Base-by-base conservation (phyloP, 2,329 filamentous ascomycete species). In the Aspergillus sp. region DNA sequence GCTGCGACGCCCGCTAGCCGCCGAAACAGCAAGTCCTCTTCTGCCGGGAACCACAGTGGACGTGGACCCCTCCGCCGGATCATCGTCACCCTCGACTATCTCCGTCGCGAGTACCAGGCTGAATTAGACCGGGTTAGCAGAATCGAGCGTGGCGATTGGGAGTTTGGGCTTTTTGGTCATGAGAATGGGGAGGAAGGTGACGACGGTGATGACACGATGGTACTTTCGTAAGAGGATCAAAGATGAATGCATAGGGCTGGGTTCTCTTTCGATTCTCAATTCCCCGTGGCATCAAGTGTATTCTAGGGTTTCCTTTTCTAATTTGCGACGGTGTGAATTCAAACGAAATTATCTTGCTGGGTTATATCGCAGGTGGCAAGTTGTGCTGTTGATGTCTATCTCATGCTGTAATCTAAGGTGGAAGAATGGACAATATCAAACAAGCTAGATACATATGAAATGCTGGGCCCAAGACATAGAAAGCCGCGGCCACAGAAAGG, bases 111-210 rank as follows among this genome's bases (percentile, higher is more conserved):
- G 55, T 98, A 95, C 57, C 84, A 93, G 61, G 76, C 74, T 15
- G 86, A 96, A 60, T 65, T 98, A 51, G 91, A 98, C 61, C 74
- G 86, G 41, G 81, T 91, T 45, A 84, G 82, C 32, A 82, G 84
- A 33, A 86, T 95, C 55, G 80, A 91, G 61, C 83, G 84, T 52
- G 86, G 93, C 36, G 78, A 93, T 53, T 95, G 93, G 68, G 82
- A 82, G 11, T 84, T 95, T 53, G 69, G 63, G 25, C 61, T 58
- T 26, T 43, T 58, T 17, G 49, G 41, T 13, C 43, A 43, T 14
- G 43, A 44, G 4, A 43, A 45, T 10, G 30, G 33, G 4, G 46
- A 47, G 1, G 48, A 45, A 32, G 41, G 40, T 4, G 35, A 35
- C 24, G 54, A 56, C 55, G 49, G 55, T 45, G 55, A 58, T 47